phyloP scores from a whole-genome alignment of 176 grass and related monocot species.

The Paspalum notatum region DNA sequence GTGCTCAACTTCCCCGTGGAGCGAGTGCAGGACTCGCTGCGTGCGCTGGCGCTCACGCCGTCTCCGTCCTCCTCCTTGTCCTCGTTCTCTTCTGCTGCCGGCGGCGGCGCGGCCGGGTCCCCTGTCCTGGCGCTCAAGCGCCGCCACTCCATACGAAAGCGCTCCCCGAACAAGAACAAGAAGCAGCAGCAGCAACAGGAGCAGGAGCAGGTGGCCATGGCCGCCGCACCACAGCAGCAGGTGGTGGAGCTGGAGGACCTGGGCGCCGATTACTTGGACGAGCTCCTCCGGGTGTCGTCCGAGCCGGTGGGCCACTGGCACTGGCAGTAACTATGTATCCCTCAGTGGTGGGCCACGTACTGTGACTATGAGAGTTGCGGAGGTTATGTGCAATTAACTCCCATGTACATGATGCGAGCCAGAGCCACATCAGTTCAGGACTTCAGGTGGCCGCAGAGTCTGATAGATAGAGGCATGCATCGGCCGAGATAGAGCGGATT shows the following conservation, averaged over 20 bases:
- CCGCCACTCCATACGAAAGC: slow-evolving; percentile 68
- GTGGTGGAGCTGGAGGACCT: slow-evolving; percentile 82
- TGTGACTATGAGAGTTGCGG: too few species aligned
- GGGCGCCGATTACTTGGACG: slow-evolving; percentile 75
- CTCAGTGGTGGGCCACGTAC: too few species aligned
- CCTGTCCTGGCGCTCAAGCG: slow-evolving; percentile 71
- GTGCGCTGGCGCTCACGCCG: slow-evolving; percentile 45
- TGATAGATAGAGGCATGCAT: neutral
- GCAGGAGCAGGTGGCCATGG: neutral
- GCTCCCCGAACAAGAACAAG: slow-evolving; percentile 52
- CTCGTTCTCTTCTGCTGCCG: neutral
- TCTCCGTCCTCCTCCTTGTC: neutral
- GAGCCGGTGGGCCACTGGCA: neutral
- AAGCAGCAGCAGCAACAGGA: neutral
- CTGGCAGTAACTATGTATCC: neutral
- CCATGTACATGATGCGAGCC: neutral
- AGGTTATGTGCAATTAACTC: neutral
- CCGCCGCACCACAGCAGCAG: neutral
- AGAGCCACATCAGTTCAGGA: neutral
- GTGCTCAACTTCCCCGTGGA: slow-evolving; percentile 82
- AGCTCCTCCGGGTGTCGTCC: slow-evolving; percentile 64
- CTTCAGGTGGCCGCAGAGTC: too few species aligned
- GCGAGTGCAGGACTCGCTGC: slow-evolving; percentile 74
- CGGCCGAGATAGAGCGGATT: too few species aligned
- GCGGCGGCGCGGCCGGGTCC: slow-evolving; percentile 20